Evolutionary conservation across 176 grass and related monocot species (phyloP), one percentile per base, ranked within the genome.

Genomic region (Dactylis glomerata): DNA sequence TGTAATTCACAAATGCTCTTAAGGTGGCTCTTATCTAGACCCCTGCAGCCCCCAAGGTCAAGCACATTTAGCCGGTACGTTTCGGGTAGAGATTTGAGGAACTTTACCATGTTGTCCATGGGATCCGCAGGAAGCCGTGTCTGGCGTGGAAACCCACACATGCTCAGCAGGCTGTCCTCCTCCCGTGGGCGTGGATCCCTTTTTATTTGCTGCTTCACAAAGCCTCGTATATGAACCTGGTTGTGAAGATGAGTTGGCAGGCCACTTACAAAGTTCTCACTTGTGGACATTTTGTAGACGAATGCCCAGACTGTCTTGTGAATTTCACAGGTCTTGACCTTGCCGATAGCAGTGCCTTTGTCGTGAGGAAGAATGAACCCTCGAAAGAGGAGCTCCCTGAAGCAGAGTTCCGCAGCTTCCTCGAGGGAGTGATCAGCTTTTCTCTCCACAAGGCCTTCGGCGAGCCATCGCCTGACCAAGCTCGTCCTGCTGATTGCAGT

Each of bases 391-490:
- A 73, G 81, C 24, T 83, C 68, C 0, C 12, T 7, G 52, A 83
- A 83, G 19, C 68, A 73, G 5, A 20, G 5, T 44, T 81, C 78
- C 3, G 6, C 75, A 1, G 24, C 28, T 8, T 81, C 42, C 12
- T 67, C 41, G 0, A 15, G 19, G 10, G 42, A 1, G 20, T 0
- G 3, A 8, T 9, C 16, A 4, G 10, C 15, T 8, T 81, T 41
- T 4, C 1, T 49, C 5, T 6, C 30, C 22, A 52, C 22, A 0
- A 24, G 63, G 0, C 46, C 31, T 26, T 81, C 63, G 2, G 63
- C 64, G 20, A 36, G 27, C 69, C 82, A 84, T 45, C 82, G 46
- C 46, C 77, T 45, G 16, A 81, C 37, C 17, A 87, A 16, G 42
- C 45, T 81, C 17, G 77, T 87, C 51, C 52, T 87, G 23, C 75